phyloP scores from a whole-genome alignment of 495 filamentous ascomycete genomes.

The Annulohypoxylon bovei region DNA sequence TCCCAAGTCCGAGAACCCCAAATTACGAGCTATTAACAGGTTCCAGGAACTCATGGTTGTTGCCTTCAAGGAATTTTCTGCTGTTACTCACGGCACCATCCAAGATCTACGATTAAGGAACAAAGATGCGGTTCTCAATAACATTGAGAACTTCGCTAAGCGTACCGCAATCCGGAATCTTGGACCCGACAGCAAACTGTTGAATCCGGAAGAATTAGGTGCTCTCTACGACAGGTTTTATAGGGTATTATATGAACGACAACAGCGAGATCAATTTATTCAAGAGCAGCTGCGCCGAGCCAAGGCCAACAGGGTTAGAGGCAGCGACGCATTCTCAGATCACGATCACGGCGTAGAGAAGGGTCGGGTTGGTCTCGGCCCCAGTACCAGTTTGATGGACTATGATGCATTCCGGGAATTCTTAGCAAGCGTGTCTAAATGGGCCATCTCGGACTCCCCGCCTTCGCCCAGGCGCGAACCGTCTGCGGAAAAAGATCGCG shows the following conservation, averaged over 20 bases:
- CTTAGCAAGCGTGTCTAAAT: slow-evolving; percentile 84
- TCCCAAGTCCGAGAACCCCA: slow-evolving; percentile 91
- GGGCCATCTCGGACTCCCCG: slow-evolving; percentile 84
- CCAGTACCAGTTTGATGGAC: slow-evolving; percentile 90
- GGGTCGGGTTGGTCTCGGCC: slow-evolving; percentile 88
- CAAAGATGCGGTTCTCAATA: slow-evolving; percentile 87
- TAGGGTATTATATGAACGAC: slow-evolving; percentile 85
- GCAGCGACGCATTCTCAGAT: slow-evolving; percentile 56
- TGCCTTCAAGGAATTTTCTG: slow-evolving; percentile 96
- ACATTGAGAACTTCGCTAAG: slow-evolving; percentile 97
- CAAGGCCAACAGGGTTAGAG: slow-evolving; percentile 66
- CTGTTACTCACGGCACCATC: slow-evolving; percentile 91
- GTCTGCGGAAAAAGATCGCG: slow-evolving; percentile 60
- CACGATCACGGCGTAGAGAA: slow-evolving; percentile 65
- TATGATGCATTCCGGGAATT: slow-evolving; percentile 96
- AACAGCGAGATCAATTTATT: slow-evolving; percentile 80
- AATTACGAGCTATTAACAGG: slow-evolving; percentile 87
- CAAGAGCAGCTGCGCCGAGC: slow-evolving; percentile 74
- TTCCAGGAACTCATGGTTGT: slow-evolving; percentile 99
- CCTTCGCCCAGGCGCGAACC: slow-evolving; percentile 66
- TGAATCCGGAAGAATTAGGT: slow-evolving; percentile 85
- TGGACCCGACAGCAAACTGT: slow-evolving; percentile 90
- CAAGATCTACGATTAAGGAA: slow-evolving; percentile 88
- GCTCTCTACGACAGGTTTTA: slow-evolving; percentile 95
- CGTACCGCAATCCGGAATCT: slow-evolving; percentile 95